These are phyloP conservation scores for Thermothelomyces thermophilus DNA, from an alignment of 2,329 filamentous ascomycete genomes.

Conservation along the genomic window DNA sequence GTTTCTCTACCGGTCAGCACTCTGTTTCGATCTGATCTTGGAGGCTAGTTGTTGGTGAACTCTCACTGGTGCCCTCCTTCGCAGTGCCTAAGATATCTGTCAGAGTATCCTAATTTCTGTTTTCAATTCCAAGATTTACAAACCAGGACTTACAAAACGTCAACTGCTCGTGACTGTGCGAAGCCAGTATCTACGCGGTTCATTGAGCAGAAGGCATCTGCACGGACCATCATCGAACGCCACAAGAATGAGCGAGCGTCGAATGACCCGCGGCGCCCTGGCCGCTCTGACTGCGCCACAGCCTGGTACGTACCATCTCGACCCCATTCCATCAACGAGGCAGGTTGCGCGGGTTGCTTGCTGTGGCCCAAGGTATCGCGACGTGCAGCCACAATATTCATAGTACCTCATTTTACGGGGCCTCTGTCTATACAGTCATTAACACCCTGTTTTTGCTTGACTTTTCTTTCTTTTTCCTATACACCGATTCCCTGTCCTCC, in stretches of 20 bases:
- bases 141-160: too few relatives aligned
- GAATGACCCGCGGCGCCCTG: not conserved
- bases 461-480: not conserved
- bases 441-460: not conserved
- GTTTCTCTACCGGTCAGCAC: too few relatives aligned
- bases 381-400: not conserved
- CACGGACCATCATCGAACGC: not conserved
- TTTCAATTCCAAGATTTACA: too few relatives aligned
- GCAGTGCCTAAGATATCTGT: too few relatives aligned
- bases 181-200: too few relatives aligned
- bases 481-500: not conserved
- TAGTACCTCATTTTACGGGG: not conserved
- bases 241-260: not conserved
- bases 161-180: too few relatives aligned
- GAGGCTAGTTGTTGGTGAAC: too few relatives aligned
- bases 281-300: conserved; percentile 1
- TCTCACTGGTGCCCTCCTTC: too few relatives aligned
- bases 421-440: not conserved
- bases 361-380: not conserved
- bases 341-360: not conserved
- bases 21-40: too few relatives aligned
- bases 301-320: conserved; percentile 10
- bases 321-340: not conserved
- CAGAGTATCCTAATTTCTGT: too few relatives aligned
- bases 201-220: not conserved